These are phyloP conservation scores for Colletotrichum sp. DNA, from an alignment of 2,329 filamentous ascomycete genomes.

Conservation along the genomic window DNA sequence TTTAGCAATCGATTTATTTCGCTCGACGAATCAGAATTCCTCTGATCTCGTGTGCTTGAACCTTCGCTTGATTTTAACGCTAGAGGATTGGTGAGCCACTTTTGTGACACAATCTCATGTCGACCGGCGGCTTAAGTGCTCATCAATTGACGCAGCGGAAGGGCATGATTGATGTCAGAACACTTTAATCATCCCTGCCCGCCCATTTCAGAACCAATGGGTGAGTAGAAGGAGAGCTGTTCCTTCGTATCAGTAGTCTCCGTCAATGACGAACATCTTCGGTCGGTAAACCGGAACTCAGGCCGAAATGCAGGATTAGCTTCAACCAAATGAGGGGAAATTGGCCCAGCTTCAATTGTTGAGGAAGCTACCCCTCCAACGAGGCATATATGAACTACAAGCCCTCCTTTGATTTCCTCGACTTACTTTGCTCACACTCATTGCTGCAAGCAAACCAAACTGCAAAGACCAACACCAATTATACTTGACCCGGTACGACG, in stretches of 20 bases:
- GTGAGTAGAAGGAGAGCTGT: not conserved
- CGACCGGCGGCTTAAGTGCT: not conserved
- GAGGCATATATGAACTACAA: not conserved
- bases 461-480: not conserved
- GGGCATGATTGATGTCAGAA: not conserved
- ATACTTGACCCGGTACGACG: slow-evolving; percentile 4
- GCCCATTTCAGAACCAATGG: not conserved
- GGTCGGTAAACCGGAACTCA: not conserved
- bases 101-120: not conserved
- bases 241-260: not conserved
- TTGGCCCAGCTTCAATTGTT: not conserved
- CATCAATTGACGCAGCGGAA: not conserved
- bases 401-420: too few relatives aligned
- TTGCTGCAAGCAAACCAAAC: not conserved
- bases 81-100: not conserved
- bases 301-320: slow-evolving; percentile 10
- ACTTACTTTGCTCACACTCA: too few relatives aligned
- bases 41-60: not conserved
- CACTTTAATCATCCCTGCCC: not conserved
- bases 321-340: slow-evolving; percentile 12
- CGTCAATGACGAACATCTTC: not conserved
- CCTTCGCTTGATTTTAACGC: not conserved
- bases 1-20: not conserved
- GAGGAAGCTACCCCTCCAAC: not conserved
- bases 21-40: not conserved